phyloP scores from a whole-genome alignment of 2,329 filamentous ascomycete species.

The Aspergillus ustus region DNA sequence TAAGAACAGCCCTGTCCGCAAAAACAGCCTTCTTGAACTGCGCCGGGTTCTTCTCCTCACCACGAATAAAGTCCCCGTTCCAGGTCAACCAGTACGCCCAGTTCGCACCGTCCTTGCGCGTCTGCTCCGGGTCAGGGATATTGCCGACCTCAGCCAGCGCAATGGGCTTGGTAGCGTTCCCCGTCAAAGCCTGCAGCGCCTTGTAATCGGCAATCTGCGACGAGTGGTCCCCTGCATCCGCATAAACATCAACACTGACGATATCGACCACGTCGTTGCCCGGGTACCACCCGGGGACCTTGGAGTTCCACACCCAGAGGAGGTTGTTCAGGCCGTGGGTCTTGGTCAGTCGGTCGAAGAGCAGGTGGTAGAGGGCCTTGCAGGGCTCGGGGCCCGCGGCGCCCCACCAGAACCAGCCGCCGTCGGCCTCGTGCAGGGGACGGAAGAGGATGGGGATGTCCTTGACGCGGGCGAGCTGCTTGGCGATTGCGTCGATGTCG shows the following conservation, averaged over 20 bases:
- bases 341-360: constrained; percentile 15
- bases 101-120: background rate
- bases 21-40: background rate
- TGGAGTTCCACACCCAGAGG: constrained; percentile 19
- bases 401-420: constrained; percentile 10
- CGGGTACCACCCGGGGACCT: constrained; percentile 13
- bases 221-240: constrained; percentile 11
- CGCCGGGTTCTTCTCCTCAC: background rate
- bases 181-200: background rate
- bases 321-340: constrained; percentile 14
- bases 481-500: constrained; percentile 17
- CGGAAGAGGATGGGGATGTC: constrained; percentile 2
- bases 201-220: constrained; percentile 10
- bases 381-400: constrained; percentile 9
- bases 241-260: constrained; percentile 15
- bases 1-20: background rate
- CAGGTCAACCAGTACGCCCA: background rate
- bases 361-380: constrained; percentile 15
- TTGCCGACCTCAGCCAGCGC: background rate
- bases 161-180: background rate
- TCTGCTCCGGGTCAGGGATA: background rate
- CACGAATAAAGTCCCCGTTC: constrained; percentile 1
- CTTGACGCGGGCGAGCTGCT: constrained; percentile 6
- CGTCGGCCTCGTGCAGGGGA: background rate
- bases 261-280: constrained; percentile 19